Conservation (phyloP, 176 grass and related monocot species). For the Aegilops longissima region DNA sequence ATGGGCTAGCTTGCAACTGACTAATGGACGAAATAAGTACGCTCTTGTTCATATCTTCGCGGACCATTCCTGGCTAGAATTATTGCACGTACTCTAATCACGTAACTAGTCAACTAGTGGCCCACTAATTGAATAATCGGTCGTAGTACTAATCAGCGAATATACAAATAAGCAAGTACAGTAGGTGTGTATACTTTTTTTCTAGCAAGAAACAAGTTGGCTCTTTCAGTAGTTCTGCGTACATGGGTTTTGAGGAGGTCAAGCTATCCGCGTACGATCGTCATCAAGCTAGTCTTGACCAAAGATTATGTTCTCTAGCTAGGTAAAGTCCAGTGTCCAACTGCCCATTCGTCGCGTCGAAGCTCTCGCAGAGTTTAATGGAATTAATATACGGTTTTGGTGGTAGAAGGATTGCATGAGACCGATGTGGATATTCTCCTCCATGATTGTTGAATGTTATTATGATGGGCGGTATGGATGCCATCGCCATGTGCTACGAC, state of each 20-base stretch:
- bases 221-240: background rate
- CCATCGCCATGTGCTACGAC: conserved; percentile 6
- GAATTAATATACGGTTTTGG: background rate
- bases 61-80: conserved; percentile 21
- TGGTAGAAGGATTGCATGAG: background rate
- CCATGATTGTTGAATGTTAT: background rate
- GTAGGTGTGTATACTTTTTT: background rate
- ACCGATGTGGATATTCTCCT: background rate
- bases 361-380: background rate
- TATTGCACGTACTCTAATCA: conserved; percentile 18
- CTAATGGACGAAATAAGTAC: background rate
- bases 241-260: background rate
- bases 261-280: background rate
- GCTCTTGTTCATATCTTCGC: conserved; percentile 22
- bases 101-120: background rate
- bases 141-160: background rate
- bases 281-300: background rate
- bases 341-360: background rate
- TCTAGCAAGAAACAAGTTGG: background rate
- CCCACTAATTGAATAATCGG: background rate
- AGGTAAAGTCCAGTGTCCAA: background rate
- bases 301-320: background rate
- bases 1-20: conserved; percentile 36
- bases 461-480: background rate
- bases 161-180: background rate